Evolutionary conservation across 2,329 filamentous ascomycete genomes (phyloP), one percentile per base, ranked within the genome.

Genomic region (Blastomyces gilchristii): DNA sequence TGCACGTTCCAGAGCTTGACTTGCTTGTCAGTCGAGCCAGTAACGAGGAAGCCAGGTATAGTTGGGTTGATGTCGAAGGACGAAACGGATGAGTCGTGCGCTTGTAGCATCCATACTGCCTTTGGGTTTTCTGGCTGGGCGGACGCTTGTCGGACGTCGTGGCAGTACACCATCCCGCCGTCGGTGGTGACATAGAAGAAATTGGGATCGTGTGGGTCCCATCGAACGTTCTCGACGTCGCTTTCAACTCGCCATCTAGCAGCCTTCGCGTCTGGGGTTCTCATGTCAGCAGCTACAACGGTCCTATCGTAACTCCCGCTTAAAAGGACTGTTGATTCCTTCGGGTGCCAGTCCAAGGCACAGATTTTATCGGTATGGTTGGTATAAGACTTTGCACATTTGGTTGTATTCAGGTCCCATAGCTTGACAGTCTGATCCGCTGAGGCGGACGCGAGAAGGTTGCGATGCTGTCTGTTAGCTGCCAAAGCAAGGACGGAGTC

Each of bases 361-460:
- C 92, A 99, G 68, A 97, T 92, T 80, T 99, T 99, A 82, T 97
- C 94, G 45, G 90, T 96, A 79, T 99, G 94, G 78, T 96, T 90
- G 18, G 85, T 83, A 81, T 99, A 99, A 54, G 92, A 97, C 79
- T 97, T 94, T 70, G 94, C 94, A 76, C 91, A 96, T 76, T 87
- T 91, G 65, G 89, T 84, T 2, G 91, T 97, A 79, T 91, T 90
- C 66, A 99, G 81, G 74, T 99, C 94, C 94, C 94, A 99, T 25
- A 99, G 84, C 81, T 99, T 99, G 72, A 97, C 87, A 2, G 94
- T 99, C 79, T 92, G 91, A 79, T 99, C 94, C 25, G 94, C 94
- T 0, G 94, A 99, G 1, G 90, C 91, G 0, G 93, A 97, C 14
- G 94, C 94, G 56, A 99, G 85, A 63, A 99, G 83, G 75, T 97